Conservation (phyloP, 495 filamentous ascomycete species). For the Aspergillus saccharolyticus region DNA sequence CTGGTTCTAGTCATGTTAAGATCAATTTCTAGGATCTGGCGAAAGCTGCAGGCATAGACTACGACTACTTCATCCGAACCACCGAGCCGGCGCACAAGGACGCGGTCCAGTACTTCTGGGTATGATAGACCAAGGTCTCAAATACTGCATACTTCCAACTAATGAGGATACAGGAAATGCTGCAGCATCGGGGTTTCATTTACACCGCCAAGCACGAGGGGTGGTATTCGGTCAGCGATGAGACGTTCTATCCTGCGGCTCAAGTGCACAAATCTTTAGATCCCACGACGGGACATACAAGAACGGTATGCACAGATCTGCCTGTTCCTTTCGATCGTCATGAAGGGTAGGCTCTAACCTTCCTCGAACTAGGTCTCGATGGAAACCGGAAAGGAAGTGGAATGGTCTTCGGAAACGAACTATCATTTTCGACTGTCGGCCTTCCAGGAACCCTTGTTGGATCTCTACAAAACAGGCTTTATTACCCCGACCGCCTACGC, state of each 20-base stretch:
- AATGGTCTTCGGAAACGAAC: slow-evolving; percentile 91
- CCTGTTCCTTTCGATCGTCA: neutral
- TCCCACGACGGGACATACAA: slow-evolving; percentile 72
- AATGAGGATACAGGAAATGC: slow-evolving; percentile 45
- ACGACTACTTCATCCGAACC: slow-evolving; percentile 87
- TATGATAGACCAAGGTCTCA: slow-evolving; percentile 27
- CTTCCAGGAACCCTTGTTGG: slow-evolving; percentile 66
- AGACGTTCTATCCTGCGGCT: slow-evolving; percentile 85
- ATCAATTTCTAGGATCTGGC: slow-evolving; percentile 57
- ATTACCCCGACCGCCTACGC: slow-evolving; percentile 63
- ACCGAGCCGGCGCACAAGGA: slow-evolving; percentile 76
- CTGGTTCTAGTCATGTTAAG: neutral
- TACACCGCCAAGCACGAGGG: slow-evolving; percentile 84
- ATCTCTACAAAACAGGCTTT: slow-evolving; percentile 74
- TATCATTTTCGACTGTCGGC: slow-evolving; percentile 91
- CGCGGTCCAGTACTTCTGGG: slow-evolving; percentile 90
- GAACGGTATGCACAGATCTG: slow-evolving; percentile 48
- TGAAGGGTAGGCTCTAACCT: neutral
- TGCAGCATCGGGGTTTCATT: slow-evolving; percentile 71
- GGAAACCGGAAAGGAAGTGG: slow-evolving; percentile 87
- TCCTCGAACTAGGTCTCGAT: slow-evolving; percentile 51
- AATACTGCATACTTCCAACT: slow-evolving; percentile 5
- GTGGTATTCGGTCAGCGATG: slow-evolving; percentile 95
- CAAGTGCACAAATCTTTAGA: slow-evolving; percentile 69
- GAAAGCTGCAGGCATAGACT: slow-evolving; percentile 56